Evolutionary conservation across 2,329 filamentous ascomycete genomes (phyloP).

Genomic region (Fusarium avenaceum): DNA sequence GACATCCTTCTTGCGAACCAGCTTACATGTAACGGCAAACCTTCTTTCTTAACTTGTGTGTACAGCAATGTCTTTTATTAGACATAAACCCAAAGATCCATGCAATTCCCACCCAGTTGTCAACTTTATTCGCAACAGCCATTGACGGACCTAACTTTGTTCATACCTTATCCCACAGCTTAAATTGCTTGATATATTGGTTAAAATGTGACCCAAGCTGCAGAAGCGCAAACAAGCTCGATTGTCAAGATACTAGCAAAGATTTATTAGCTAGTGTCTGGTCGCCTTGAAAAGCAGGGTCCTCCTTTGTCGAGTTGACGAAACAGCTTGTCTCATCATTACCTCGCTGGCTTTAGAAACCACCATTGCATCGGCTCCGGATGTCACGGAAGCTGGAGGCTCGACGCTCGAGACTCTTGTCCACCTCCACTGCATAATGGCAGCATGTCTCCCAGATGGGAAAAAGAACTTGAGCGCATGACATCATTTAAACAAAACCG

Average conservation of each 20-base stretch:
- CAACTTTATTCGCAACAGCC: slow-evolving; percentile 29
- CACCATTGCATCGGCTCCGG: slow-evolving; percentile 31
- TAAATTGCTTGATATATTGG: slow-evolving; percentile 12
- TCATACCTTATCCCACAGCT: slow-evolving; percentile 28
- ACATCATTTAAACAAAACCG: slow-evolving; percentile 26
- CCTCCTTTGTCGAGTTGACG: not conserved
- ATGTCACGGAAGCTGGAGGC: slow-evolving; percentile 33
- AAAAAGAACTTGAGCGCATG: slow-evolving; percentile 6
- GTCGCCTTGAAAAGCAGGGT: not conserved
- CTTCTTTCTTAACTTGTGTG: not conserved
- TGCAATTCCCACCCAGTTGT: slow-evolving; percentile 3
- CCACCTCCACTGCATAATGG: not conserved
- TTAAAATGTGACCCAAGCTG: slow-evolving; percentile 11
- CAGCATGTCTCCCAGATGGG: not conserved
- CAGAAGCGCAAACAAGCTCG: slow-evolving; percentile 6
- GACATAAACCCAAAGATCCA: slow-evolving; percentile 10
- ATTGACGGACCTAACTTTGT: slow-evolving; percentile 33
- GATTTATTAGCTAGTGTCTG: not conserved
- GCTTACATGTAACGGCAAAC: slow-evolving; percentile 5
- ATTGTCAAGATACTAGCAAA: not conserved
- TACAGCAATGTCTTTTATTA: not conserved
- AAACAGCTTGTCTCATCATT: not conserved
- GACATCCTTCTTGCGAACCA: too few relatives aligned
- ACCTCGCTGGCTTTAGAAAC: slow-evolving; percentile 17
- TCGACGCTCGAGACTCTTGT: slow-evolving; percentile 9